Evolutionary conservation across 2,329 filamentous ascomycete genomes (phyloP).

Genomic region (Colletotrichum sp.): DNA sequence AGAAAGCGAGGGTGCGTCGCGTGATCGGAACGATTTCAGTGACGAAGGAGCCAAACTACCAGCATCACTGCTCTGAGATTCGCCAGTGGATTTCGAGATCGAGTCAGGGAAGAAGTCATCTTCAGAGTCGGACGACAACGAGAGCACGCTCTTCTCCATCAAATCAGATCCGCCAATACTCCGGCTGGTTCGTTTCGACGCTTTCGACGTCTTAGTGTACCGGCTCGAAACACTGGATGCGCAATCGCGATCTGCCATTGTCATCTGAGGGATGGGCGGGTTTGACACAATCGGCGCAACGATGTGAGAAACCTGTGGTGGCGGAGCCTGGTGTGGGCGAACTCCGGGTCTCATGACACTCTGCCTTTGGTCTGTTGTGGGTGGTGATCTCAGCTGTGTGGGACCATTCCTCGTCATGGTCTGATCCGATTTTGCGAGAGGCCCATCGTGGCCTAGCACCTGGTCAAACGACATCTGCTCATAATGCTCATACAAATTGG

Average conservation of each 20-base stretch:
- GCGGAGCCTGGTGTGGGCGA: neutral
- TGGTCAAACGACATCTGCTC: slow-evolving; percentile 60
- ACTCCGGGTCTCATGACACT: neutral
- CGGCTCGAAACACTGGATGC: slow-evolving; percentile 58
- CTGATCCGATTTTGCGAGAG: slow-evolving; percentile 2
- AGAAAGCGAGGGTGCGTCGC: slow-evolving; percentile 28
- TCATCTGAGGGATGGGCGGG: neutral
- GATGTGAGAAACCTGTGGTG: neutral
- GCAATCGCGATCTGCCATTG: slow-evolving; percentile 20
- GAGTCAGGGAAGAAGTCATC: slow-evolving; percentile 45
- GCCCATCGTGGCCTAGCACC: slow-evolving; percentile 30
- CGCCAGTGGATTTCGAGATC: slow-evolving; percentile 29
- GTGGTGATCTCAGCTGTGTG: slow-evolving; percentile 12
- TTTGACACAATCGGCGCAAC: neutral
- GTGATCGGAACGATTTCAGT: slow-evolving; percentile 13
- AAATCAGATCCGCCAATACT: slow-evolving; percentile 58
- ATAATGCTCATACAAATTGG: slow-evolving; percentile 63
- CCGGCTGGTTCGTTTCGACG: slow-evolving; percentile 52
- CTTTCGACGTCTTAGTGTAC: slow-evolving; percentile 59
- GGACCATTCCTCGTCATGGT: neutral
- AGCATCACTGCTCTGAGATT: slow-evolving; percentile 13
- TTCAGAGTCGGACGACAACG: slow-evolving; percentile 64
- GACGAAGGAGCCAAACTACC: slow-evolving; percentile 9
- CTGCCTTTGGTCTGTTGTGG: neutral
- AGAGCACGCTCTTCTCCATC: slow-evolving; percentile 59